These are phyloP conservation scores for Ascochyta pisi DNA, from an alignment of 2,329 filamentous ascomycete species.

Conservation along the genomic window DNA sequence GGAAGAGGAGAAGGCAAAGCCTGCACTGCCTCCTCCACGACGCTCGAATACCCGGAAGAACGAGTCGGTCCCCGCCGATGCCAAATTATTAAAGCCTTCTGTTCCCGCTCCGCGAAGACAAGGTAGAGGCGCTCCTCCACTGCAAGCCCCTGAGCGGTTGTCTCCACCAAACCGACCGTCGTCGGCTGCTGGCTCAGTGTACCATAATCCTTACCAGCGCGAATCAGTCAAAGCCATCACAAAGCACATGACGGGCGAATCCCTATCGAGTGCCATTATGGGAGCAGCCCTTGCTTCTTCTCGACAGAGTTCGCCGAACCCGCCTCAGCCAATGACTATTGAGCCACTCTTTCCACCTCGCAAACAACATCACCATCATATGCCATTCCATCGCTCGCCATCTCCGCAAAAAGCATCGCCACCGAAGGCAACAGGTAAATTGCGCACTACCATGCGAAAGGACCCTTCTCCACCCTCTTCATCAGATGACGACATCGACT, in stretches of 20 bases:
- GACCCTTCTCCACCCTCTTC: slow-evolving; percentile 49
- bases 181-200: slow-evolving; percentile 38
- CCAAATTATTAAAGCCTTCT: slow-evolving; percentile 12
- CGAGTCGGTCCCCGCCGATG: slow-evolving; percentile 12
- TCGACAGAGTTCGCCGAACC: slow-evolving; percentile 55
- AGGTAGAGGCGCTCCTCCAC: slow-evolving; percentile 26
- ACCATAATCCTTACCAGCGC: slow-evolving; percentile 51
- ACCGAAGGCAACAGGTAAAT: slow-evolving; percentile 55
- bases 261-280: slow-evolving; percentile 76
- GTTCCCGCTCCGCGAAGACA: slow-evolving; percentile 10
- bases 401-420: slow-evolving; percentile 48
- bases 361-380: slow-evolving; percentile 48
- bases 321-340: slow-evolving; percentile 33
- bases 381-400: slow-evolving; percentile 48
- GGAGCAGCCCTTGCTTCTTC: slow-evolving; percentile 75
- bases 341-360: slow-evolving; percentile 51
- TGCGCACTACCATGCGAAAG: slow-evolving; percentile 72
- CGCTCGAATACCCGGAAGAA: slow-evolving; percentile 32
- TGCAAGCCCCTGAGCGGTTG: slow-evolving; percentile 30
- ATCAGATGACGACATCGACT: slow-evolving; percentile 63
- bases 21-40: slow-evolving; percentile 46
- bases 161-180: slow-evolving; percentile 28
- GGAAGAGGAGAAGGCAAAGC: slow-evolving; percentile 39
- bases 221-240: slow-evolving; percentile 48
- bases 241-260: slow-evolving; percentile 65